Evolutionary conservation across 2,329 filamentous ascomycete genomes (phyloP).

Genomic region (Phaeosphaeria sp.): DNA sequence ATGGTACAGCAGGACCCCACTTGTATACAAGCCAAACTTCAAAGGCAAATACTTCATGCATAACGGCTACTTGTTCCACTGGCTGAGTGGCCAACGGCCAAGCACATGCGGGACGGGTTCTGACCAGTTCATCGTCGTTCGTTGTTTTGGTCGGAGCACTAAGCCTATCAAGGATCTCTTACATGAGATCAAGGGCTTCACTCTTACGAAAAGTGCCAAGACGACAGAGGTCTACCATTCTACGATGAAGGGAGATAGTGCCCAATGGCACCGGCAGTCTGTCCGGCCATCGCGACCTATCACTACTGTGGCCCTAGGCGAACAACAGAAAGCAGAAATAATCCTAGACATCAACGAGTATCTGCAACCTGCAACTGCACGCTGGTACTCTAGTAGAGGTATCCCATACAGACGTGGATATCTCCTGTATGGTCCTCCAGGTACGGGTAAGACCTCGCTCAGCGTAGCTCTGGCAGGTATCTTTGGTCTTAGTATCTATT

Average conservation of each 20-base stretch:
- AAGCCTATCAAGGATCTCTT: conserved; percentile 58
- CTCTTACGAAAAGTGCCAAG: conserved; percentile 50
- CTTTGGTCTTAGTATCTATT: no score
- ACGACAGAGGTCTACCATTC: conserved; percentile 52
- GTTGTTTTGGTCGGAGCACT: conserved; percentile 57
- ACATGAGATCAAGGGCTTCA: conserved; percentile 53
- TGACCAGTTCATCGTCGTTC: conserved; percentile 54
- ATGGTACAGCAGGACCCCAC: conserved; percentile 56
- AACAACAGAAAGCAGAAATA: conserved; percentile 69
- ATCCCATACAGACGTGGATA: no score
- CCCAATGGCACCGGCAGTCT: conserved; percentile 50
- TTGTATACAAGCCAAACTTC: conserved; percentile 58
- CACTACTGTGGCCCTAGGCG: conserved; percentile 76
- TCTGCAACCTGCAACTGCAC: conserved; percentile 71
- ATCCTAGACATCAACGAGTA: conserved; percentile 80
- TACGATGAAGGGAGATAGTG: conserved; percentile 4
- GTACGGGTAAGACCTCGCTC: no score
- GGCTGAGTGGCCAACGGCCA: conserved; percentile 47
- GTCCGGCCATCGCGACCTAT: conserved; percentile 73
- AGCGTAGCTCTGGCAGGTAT: no score
- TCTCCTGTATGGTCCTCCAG: no score
- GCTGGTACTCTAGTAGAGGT: no score
- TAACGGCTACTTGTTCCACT: conserved; percentile 50
- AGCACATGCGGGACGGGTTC: conserved; percentile 34
- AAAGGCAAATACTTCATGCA: conserved; percentile 55